phyloP scores from a whole-genome alignment of 257 asterid species.

The Thymus mandschuricus region DNA sequence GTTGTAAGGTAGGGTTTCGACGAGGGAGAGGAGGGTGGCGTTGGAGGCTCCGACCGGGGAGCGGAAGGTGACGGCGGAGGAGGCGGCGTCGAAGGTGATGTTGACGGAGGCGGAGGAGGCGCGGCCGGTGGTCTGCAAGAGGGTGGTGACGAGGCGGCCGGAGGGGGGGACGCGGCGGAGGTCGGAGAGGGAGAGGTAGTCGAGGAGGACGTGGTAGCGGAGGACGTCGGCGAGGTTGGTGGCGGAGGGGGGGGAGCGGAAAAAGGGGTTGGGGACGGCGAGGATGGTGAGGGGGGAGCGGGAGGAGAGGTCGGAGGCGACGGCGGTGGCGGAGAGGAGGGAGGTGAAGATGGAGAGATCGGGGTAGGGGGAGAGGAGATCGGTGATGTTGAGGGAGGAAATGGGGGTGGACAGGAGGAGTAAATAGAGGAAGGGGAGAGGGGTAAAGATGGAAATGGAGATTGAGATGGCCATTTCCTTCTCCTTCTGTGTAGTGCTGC shows the following conservation, averaged over 20 bases:
- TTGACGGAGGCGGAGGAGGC: constrained; percentile 73
- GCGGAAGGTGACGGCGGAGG: constrained; percentile 51
- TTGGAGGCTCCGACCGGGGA: constrained; percentile 53
- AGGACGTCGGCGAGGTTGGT: constrained; percentile 64
- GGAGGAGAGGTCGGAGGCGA: constrained; percentile 62
- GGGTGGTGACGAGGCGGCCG: constrained; percentile 70
- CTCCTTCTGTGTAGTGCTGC: too few species aligned
- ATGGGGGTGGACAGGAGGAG: constrained; percentile 48
- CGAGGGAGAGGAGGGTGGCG: constrained; percentile 61
- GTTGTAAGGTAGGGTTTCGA: constrained; percentile 60
- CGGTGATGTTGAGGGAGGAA: constrained; percentile 54
- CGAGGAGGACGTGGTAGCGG: constrained; percentile 83
- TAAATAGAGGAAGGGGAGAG: constrained; percentile 47
- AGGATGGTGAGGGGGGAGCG: constrained; percentile 69
- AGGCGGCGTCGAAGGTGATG: constrained; percentile 50
- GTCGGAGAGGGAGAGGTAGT: constrained; percentile 63
- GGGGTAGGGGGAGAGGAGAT: constrained; percentile 57
- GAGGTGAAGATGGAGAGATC: constrained; percentile 63
- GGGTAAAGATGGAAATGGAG: constrained; percentile 59
- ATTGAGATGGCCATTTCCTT: constrained; percentile 51
- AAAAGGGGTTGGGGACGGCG: constrained; percentile 64
- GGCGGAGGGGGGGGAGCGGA: constrained; percentile 50
- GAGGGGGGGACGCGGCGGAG: constrained; percentile 62
- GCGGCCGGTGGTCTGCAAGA: constrained; percentile 76
- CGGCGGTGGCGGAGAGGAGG: constrained; percentile 70